These are phyloP conservation scores for Microstegium vimineum DNA, from an alignment of 176 grass and related monocot genomes.

Conservation along the genomic window DNA sequence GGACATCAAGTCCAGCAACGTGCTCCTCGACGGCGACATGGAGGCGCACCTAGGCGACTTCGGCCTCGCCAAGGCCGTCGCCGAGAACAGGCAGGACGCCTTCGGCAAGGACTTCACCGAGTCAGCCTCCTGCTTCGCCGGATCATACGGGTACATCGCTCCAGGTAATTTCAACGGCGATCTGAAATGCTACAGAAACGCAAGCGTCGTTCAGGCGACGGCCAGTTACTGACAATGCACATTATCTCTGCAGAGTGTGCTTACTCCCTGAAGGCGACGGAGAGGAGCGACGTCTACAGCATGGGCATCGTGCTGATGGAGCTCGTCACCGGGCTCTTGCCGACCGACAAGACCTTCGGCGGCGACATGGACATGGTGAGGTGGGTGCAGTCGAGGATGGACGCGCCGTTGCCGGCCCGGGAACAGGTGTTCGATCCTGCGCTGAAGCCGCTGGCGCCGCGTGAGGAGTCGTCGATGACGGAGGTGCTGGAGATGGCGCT, in stretches of 20 bases:
- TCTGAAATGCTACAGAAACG: not conserved
- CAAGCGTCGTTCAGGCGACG: no score
- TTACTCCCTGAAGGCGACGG: constrained; percentile 78
- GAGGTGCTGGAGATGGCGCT: constrained; percentile 71
- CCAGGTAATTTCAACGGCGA: constrained; percentile 46
- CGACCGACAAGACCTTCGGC: constrained; percentile 70
- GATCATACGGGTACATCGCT: constrained; percentile 93
- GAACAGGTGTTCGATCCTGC: constrained; percentile 62
- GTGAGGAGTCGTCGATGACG: constrained; percentile 60
- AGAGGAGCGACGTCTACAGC: constrained; percentile 92
- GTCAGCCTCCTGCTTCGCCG: constrained; percentile 77
- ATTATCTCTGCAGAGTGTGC: constrained; percentile 61
- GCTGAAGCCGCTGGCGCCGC: constrained; percentile 52
- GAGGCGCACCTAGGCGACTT: constrained; percentile 98
- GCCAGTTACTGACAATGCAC: not conserved
- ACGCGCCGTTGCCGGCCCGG: constrained; percentile 13
- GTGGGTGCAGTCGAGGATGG: constrained; percentile 69
- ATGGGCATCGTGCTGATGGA: constrained; percentile 95
- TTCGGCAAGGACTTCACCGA: constrained; percentile 49
- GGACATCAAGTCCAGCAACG: constrained; percentile 93
- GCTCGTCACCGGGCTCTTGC: constrained; percentile 69
- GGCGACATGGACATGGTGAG: constrained; percentile 85
- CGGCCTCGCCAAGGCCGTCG: constrained; percentile 81
- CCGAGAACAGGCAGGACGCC: constrained; percentile 22
- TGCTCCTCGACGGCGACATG: constrained; percentile 88